Evolutionary conservation across 495 filamentous ascomycete species (phyloP), one percentile per base, ranked within the genome.

Genomic region (Aspergillus funiculosus): DNA sequence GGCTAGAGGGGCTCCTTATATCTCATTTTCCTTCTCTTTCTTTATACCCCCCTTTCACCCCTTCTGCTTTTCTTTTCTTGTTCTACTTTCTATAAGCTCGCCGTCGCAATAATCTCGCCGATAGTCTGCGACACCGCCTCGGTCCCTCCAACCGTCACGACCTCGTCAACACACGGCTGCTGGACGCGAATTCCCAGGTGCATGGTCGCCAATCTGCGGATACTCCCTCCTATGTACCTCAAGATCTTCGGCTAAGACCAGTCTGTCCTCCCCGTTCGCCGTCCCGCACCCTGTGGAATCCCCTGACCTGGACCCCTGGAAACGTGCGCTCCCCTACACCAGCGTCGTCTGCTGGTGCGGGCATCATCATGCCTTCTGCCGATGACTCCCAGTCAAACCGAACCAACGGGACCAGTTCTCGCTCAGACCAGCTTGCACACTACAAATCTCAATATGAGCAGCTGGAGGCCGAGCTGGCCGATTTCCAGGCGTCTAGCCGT

Each of bases 401-500:
- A 39, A 76, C 79, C 22, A 77, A 67, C 52, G 74, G 72, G 45
- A 67, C 72, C 35, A 68, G 79, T 43, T 76, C 72, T 19, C 62
- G 73, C 24, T 79, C 86, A 59, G 83, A 89, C 52, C 83, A 89
- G 40, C 68, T 96, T 19, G 79, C 83, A 28, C 94, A 90, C 74
- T 97, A 97, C 74, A 97, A 98, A 67, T 65, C 81, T 30, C 92
- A 98, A 64, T 96, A 97, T 73, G 88, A 94, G 62, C 80, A 88
- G 58, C 77, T 98, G 7, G 91, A 94, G 69, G 72, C 82, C 38
- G 92, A 98, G 62, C 78, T 98, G 48, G 78, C 87, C 41, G 92
- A 98, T 53, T 98, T 98, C 62, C 91, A 96, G 60, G 75, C 85
- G 44, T 94, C 88, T 35, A 95, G 89, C 62, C 83, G 85, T 61